Evolutionary conservation across 768 basidiomycete genomes (phyloP).

Genomic region (Chalciporus sphaerocephalus): DNA sequence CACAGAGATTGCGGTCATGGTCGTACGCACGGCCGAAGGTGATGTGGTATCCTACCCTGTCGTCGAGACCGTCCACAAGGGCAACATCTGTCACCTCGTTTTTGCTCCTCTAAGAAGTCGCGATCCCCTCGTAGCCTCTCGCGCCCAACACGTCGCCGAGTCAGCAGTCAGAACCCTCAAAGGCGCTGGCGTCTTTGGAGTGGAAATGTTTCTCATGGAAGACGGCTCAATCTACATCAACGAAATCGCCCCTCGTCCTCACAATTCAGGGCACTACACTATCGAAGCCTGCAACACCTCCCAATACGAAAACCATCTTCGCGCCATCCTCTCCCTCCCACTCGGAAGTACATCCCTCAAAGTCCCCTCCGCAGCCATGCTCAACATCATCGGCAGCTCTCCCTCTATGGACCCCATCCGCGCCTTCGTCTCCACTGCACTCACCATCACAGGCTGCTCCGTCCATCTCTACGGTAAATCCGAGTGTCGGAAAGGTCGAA

Average conservation of each 20-base stretch:
- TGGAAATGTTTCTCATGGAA: conserved; percentile 93
- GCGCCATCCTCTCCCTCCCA: conserved; percentile 86
- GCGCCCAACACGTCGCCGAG: conserved; percentile 75
- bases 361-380: conserved; percentile 85
- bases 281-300: conserved; percentile 97
- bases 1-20: conserved; percentile 95
- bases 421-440: conserved; percentile 51
- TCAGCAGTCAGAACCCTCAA: conserved; percentile 69
- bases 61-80: conserved; percentile 93
- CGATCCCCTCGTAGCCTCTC: conserved; percentile 48
- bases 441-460: conserved; percentile 67
- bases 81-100: conserved; percentile 90
- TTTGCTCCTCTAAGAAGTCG: conserved; percentile 75
- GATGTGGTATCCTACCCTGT: conserved; percentile 80
- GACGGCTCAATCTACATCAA: conserved; percentile 82
- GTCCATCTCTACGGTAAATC: conserved; percentile 95
- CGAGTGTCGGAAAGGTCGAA: conserved; percentile 83
- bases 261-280: conserved; percentile 98
- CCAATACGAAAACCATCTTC: conserved; percentile 96
- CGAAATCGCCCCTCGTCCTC: conserved; percentile 96
- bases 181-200: conserved; percentile 94
- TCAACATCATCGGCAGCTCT: conserved; percentile 90
- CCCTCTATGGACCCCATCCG: conserved; percentile 59
- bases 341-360: conserved; percentile 85
- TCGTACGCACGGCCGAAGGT: conserved; percentile 74